Percentiles rank a stretch among this genome's conserved stretches.
Conservation (phyloP, 768 basidiomycete genomes). For the Rhizopogon roseolus region DNA sequence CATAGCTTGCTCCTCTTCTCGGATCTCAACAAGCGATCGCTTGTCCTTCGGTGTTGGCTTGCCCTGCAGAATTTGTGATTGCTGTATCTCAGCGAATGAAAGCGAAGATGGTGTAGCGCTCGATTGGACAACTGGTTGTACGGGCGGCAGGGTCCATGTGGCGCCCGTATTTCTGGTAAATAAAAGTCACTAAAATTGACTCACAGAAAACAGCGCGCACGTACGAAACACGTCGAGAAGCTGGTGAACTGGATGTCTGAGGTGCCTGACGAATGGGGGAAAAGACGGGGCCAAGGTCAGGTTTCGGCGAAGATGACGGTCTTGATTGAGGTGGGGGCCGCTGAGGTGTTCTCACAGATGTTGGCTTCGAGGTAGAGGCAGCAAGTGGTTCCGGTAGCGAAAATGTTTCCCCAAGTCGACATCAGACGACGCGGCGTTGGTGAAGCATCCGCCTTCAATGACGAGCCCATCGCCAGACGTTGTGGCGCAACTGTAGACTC, state of each 20-base stretch:
- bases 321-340: constrained; percentile 12
- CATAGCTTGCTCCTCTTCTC: constrained; percentile 71
- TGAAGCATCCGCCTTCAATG: constrained; percentile 4
- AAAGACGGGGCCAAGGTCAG: constrained; percentile 60
- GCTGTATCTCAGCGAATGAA: constrained; percentile 84
- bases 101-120: constrained; percentile 25
- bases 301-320: constrained; percentile 10
- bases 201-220: constrained; percentile 17
- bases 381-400: neutral
- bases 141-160: constrained; percentile 63
- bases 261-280: constrained; percentile 49
- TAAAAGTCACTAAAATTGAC: neutral
- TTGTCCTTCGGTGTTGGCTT: constrained; percentile 40
- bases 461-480: constrained; percentile 1
- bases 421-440: constrained; percentile 10
- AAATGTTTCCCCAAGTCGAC: constrained; percentile 3
- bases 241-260: constrained; percentile 18
- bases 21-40: constrained; percentile 74
- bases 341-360: constrained; percentile 1
- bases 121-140: constrained; percentile 38
- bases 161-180: constrained; percentile 24
- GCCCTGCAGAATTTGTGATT: constrained; percentile 60
- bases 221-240: constrained; percentile 45
- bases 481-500: neutral
- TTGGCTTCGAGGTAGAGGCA: neutral